Evolutionary conservation across 23 red algal species (phyloP).

Genomic region (Agarophyton chilense): DNA sequence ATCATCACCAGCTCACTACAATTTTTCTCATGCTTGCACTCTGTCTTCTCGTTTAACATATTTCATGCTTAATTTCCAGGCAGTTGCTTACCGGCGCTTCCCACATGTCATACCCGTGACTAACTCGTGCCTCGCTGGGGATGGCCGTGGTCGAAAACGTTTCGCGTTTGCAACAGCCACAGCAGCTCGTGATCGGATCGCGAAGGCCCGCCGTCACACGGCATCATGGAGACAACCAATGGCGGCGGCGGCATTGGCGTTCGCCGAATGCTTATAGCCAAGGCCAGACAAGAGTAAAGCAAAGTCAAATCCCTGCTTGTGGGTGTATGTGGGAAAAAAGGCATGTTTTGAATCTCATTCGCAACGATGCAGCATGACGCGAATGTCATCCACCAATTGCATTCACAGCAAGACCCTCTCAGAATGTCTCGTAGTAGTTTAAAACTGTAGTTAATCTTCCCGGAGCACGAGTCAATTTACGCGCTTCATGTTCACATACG

Average conservation of each 20-base stretch:
- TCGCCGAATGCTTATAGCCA: no score
- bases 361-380: neutral
- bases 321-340: neutral
- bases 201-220: neutral
- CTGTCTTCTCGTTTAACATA: no score
- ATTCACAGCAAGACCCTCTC: neutral
- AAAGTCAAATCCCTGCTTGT: no score
- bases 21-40: no score
- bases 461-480: neutral
- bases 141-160: no score
- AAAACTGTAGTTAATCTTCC: no score
- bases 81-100: neutral
- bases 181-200: neutral
- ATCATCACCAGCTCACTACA: no score
- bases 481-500: neutral
- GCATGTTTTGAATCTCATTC: neutral
- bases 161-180: no score
- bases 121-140: no score
- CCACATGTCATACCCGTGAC: neutral
- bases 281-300: no score
- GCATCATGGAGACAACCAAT: conserved; percentile 1
- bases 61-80: neutral
- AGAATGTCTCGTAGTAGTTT: no score
- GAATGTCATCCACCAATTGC: neutral
- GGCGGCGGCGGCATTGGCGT: neutral